Conservation (phyloP, 202 grass and related monocot genomes). For the Saccharum hybrid region DNA sequence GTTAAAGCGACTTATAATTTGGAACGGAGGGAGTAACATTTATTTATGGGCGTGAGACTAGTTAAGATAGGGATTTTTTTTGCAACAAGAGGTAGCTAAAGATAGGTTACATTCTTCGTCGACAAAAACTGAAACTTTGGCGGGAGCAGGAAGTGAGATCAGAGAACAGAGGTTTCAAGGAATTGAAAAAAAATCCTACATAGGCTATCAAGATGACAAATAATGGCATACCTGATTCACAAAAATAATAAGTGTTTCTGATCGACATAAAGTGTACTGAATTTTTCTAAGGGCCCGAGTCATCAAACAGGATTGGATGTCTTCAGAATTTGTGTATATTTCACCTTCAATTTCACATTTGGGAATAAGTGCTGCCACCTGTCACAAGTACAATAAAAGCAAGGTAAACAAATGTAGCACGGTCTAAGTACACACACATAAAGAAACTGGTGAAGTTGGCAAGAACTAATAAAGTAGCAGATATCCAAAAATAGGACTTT, state of each 20-base stretch:
- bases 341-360: slow-evolving; percentile 71
- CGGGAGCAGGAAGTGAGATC: not conserved
- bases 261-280: slow-evolving; percentile 74
- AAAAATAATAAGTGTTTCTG: slow-evolving; percentile 86
- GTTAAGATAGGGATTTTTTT: not conserved
- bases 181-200: not conserved
- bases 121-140: not conserved
- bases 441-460: slow-evolving; percentile 3
- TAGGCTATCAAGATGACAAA: slow-evolving; percentile 1
- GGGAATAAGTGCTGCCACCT: slow-evolving; percentile 93
- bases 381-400: slow-evolving; percentile 43
- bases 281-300: slow-evolving; percentile 93
- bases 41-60: not conserved
- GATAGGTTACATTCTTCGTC: not conserved
- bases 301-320: slow-evolving; percentile 81
- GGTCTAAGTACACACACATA: slow-evolving; percentile 7
- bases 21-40: not conserved
- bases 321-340: slow-evolving; percentile 58
- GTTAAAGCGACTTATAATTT: too few species aligned
- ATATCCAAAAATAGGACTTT: slow-evolving; percentile 15
- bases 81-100: slow-evolving; percentile 8
- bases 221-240: slow-evolving; percentile 77
- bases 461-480: not conserved
- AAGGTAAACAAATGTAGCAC: slow-evolving; percentile 47
- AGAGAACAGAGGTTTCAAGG: not conserved